Evolutionary conservation across 163 green algal genomes (phyloP), one percentile per base, ranked within the genome.

Genomic region (Scenedesmus sp.): DNA sequence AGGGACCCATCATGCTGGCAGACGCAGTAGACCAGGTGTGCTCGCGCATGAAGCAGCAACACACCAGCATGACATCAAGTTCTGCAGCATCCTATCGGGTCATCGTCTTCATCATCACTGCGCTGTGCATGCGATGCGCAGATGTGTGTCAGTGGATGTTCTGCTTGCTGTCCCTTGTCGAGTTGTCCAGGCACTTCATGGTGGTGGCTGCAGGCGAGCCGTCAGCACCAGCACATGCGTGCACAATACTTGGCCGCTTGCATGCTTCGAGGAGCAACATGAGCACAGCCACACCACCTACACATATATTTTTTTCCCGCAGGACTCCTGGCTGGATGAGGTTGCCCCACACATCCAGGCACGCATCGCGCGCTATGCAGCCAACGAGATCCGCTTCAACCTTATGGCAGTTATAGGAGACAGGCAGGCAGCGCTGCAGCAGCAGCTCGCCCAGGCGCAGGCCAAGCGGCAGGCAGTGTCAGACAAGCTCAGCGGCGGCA

Each of bases 311-410:
- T n/a, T 66, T 59, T 52, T 57, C 56, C 13, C 59, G 23, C 94
- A 98, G 95, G 95, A 96, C 6, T 94, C 97, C 67, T 99, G 98
- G 98, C 91, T 99, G 55, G 92, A 96, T 9, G 91, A 94, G 26
- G 97, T 97, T 34, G 94, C 92, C 0, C 95, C 96, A 4, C 84
- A 95, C 55, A 98, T 99, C 55, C 94, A 96, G 62, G 89, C 95
- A 62, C 96, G 98, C 55, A 99, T 99, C 54, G 96, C 97, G 82
- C 93, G 94, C 3, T 99, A 99, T 87, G 92, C 96, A 16, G 93
- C 94, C 34, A 95, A 81, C 79, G 98, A 99, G 95, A 98, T 99
- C 74, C 94, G 97, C 7, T 99, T 99, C 96, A 99, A 99, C 91
- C 95, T 99, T 9, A 98, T 99, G 98, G 98, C 98, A 1, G 46